Evolutionary conservation across 345 rosid genomes (phyloP), one percentile per base, ranked within the genome.

Genomic region (Toxicodendron radicans): DNA sequence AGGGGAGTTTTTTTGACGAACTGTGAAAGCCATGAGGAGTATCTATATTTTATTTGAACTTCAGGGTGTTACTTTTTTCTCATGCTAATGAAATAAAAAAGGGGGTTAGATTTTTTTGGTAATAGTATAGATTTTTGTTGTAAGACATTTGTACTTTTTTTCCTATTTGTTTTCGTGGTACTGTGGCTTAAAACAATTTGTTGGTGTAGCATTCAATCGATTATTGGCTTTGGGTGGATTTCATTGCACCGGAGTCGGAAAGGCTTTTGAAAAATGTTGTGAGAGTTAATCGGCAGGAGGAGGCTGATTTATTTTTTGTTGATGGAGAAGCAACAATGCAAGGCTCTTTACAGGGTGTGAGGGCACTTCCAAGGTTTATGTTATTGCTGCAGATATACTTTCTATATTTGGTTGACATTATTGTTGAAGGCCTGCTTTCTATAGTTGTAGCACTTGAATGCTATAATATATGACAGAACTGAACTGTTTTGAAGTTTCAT

Each of bases 301-400:
- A 90, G 3, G 99, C 99, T 0, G 97, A 95, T 73, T 75, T 95
- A 41, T 95, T 89, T 91, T 76, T 95, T 95, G 90, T 85, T 93
- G 80, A 18, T 93, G 88, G 99, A 93, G 87, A 93, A 87, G 85
- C 97, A 93, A 73, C 88, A 89, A 49, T 93, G 98, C 97, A 95
- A 95, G 86, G 85, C 98, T 41, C 97, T 95, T 81, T 95, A 95
- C 83, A 89, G 99, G 99, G 98, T 95, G 97, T 91, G 97, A 95
- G 97, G 90, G 93, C 85, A 46, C 77, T 85, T 82, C 73, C 78
- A 32, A 16, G 20, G 57, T 77, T 83, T 82, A 57, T 33, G 53
- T 71, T 71, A 58, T 38, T 65, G 64, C 20, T 65, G 32, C 49
- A 23, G 64, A 4, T 72, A 7, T 71, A 57, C 65, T 11, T 62